A percentile compares a stretch with the other conserved stretches of the same genome.
phyloP scores from a whole-genome alignment of 305 asterid species.

The Fraxinus velutina region DNA sequence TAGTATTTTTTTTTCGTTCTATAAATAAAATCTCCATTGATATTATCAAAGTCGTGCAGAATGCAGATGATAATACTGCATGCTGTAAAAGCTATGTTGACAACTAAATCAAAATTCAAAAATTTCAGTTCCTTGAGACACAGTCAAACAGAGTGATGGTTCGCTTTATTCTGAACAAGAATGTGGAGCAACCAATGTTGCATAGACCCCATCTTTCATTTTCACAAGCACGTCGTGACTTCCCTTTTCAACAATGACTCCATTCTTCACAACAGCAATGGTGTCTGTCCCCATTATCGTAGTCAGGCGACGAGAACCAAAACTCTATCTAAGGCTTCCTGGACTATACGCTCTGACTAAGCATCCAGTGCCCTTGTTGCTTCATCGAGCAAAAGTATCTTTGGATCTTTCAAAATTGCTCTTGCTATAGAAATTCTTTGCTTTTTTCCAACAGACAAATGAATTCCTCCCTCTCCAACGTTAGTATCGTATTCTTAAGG shows the following conservation, averaged over 20 bases:
- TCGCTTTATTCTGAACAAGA: not conserved
- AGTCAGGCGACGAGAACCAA: slow-evolving; percentile 43
- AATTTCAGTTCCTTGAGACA: not conserved
- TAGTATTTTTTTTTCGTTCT: not conserved
- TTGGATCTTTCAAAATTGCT: slow-evolving; percentile 48
- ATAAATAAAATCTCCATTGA: not conserved
- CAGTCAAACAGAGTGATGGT: not conserved
- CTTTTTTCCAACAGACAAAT: slow-evolving; percentile 54
- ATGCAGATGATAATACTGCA: not conserved
- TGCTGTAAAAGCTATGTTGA: not conserved
- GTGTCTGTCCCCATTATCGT: slow-evolving; percentile 40
- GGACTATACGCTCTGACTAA: slow-evolving; percentile 48
- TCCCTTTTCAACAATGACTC: slow-evolving; percentile 35
- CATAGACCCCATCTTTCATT: too few species aligned
- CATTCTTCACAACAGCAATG: slow-evolving; percentile 44
- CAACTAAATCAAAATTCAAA: not conserved
- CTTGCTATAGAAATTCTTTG: slow-evolving; percentile 53
- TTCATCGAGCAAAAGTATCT: slow-evolving; percentile 48
- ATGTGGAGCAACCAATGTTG: not conserved
- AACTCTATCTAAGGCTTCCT: slow-evolving; percentile 42
- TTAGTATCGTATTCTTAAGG: slow-evolving; percentile 50
- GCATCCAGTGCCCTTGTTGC: slow-evolving; percentile 56
- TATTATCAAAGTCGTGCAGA: not conserved
- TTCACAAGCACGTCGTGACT: too few species aligned
- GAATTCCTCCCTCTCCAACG: slow-evolving; percentile 50